Evolutionary conservation across 2,329 filamentous ascomycete species (phyloP).

Genomic region (Fusarium drepaniforme): DNA sequence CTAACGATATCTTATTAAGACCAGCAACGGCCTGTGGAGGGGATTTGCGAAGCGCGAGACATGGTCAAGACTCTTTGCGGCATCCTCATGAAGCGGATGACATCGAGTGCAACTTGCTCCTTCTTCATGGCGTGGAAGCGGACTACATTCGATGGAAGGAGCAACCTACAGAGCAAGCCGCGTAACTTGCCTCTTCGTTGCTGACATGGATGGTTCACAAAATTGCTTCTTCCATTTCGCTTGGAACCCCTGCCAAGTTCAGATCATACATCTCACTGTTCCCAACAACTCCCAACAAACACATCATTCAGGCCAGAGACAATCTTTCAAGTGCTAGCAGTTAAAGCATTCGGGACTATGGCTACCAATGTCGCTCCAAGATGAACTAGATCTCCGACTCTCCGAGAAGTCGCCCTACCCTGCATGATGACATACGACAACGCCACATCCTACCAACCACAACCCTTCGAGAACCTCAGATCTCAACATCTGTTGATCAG

Average conservation of each 20-base stretch:
- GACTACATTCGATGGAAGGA: neutral
- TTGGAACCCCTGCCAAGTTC: neutral
- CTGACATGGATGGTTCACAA: neutral
- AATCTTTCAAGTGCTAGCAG: neutral
- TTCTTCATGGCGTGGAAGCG: neutral
- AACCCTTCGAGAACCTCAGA: neutral
- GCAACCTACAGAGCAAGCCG: neutral
- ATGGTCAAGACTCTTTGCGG: neutral
- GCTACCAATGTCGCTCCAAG: neutral
- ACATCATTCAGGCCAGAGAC: neutral
- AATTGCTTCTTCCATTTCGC: neutral
- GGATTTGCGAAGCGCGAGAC: neutral
- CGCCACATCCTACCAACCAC: neutral
- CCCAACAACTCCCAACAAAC: neutral
- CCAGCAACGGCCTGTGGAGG: neutral
- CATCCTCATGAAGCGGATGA: neutral
- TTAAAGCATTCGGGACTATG: neutral
- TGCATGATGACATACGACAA: conserved; percentile 8
- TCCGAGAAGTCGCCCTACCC: conserved; percentile 24
- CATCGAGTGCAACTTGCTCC: neutral
- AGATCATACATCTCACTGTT: neutral
- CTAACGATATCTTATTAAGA: neutral
- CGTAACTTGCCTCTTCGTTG: neutral
- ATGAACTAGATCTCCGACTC: conserved; percentile 14
- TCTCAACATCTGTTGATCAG: neutral